A percentile compares a stretch with the other conserved stretches of the same genome.
Conservation (phyloP, 495 filamentous ascomycete species). For the Paragyromitra xinjiangensis region DNA sequence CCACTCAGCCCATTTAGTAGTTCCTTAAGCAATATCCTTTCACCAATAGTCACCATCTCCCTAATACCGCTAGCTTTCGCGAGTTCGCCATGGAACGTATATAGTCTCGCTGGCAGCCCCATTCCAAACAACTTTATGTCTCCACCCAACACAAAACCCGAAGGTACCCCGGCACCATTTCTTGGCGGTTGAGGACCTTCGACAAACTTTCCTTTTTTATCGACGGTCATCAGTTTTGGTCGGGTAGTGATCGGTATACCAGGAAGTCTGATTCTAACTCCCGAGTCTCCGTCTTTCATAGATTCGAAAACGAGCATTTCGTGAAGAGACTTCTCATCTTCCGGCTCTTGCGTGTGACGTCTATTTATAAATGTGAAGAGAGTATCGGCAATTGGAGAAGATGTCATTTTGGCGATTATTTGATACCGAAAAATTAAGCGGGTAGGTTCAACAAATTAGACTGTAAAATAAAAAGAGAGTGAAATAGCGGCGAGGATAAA, state of each 20-base stretch:
- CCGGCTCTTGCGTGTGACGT: conserved; percentile 6
- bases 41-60: conserved; percentile 42
- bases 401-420: conserved; percentile 8
- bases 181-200: conserved; percentile 8
- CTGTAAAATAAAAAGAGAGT: not conserved
- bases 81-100: conserved; percentile 38
- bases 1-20: conserved; percentile 25
- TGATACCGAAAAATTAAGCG: not conserved
- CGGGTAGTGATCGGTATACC: not conserved
- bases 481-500: not conserved
- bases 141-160: conserved; percentile 39
- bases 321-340: conserved; percentile 13
- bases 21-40: conserved; percentile 31
- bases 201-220: not conserved
- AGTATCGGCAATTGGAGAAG: not conserved
- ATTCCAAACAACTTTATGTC: conserved; percentile 41
- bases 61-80: conserved; percentile 28
- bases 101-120: conserved; percentile 24
- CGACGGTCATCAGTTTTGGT: conserved; percentile 15
- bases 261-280: conserved; percentile 10
- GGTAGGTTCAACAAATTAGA: not conserved
- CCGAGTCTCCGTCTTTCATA: conserved; percentile 35
- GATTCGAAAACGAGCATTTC: conserved; percentile 23
- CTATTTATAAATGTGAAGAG: conserved; percentile 12
- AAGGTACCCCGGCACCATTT: not conserved